These are phyloP conservation scores for Graphilbum fragrans DNA, from an alignment of 2,329 filamentous ascomycete genomes.

Conservation along the genomic window DNA sequence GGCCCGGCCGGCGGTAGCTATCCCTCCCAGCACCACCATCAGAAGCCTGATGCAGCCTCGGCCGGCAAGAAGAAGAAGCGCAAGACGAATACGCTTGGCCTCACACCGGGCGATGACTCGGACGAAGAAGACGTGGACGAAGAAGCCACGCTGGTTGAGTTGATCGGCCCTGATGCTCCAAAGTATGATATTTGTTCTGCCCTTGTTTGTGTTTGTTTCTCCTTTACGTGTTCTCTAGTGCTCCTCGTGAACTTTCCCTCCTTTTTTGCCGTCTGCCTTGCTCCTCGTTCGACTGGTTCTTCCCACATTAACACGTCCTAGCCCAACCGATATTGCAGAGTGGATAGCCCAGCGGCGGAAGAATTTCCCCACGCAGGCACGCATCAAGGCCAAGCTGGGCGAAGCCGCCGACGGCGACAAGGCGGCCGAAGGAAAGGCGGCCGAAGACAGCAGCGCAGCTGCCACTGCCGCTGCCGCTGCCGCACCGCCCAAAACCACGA, in stretches of 20 bases:
- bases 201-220: not conserved
- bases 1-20: slow-evolving; percentile 6
- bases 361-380: slow-evolving; percentile 67
- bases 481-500: not conserved
- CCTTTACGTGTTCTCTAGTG: not conserved
- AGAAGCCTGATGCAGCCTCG: slow-evolving; percentile 39
- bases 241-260: not conserved
- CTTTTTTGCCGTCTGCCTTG: not conserved
- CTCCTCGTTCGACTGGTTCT: not conserved
- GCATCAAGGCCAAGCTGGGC: slow-evolving; percentile 51
- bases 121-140: slow-evolving; percentile 63
- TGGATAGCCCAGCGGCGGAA: slow-evolving; percentile 75
- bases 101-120: slow-evolving; percentile 54
- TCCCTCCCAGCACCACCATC: slow-evolving; percentile 18
- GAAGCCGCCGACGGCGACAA: slow-evolving; percentile 31
- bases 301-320: slow-evolving; percentile 16
- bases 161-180: slow-evolving; percentile 42
- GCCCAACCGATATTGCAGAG: slow-evolving; percentile 57
- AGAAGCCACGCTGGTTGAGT: slow-evolving; percentile 43
- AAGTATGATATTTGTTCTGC: slow-evolving; percentile 27
- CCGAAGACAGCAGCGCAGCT: no score
- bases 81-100: slow-evolving; percentile 58
- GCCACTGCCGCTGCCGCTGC: not conserved
- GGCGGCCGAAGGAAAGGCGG: slow-evolving; percentile 44
- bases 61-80: slow-evolving; percentile 57